These are phyloP conservation scores for Komagataella pseudopastoris DNA, from an alignment of 805 yeast genomes.

Conservation along the genomic window DNA sequence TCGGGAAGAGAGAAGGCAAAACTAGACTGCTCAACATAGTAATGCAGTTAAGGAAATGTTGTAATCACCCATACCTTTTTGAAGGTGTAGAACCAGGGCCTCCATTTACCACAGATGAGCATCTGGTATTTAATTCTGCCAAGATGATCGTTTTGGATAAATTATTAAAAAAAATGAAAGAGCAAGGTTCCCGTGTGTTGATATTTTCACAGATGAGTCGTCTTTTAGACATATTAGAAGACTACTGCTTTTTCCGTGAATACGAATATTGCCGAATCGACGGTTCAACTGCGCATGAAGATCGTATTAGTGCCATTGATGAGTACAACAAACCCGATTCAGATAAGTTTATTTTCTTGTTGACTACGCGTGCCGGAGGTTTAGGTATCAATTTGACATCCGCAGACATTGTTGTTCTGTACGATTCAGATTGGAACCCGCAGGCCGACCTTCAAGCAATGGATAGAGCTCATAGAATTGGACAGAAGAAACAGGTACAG, in stretches of 20 bases:
- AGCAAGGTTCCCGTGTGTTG: slow-evolving; percentile 64
- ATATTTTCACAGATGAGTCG: slow-evolving; percentile 80
- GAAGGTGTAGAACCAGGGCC: slow-evolving; percentile 98
- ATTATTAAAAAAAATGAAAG: slow-evolving; percentile 51
- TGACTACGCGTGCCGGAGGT: slow-evolving; percentile 86
- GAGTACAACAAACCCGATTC: slow-evolving; percentile 77
- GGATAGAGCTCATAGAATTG: slow-evolving; percentile 86
- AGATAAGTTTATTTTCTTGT: slow-evolving; percentile 55
- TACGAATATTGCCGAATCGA: slow-evolving; percentile 69
- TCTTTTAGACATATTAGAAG: slow-evolving; percentile 69
- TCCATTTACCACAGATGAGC: slow-evolving; percentile 78
- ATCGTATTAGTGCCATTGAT: slow-evolving; percentile 67
- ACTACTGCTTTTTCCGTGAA: slow-evolving; percentile 58
- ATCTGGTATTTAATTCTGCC: slow-evolving; percentile 58
- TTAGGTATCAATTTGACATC: slow-evolving; percentile 71
- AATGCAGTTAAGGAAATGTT: slow-evolving; percentile 76
- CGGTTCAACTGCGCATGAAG: slow-evolving; percentile 73
- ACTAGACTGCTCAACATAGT: slow-evolving; percentile 70
- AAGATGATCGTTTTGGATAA: slow-evolving; percentile 63
- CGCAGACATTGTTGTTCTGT: slow-evolving; percentile 68
- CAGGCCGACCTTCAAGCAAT: slow-evolving; percentile 83
- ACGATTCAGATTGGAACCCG: slow-evolving; percentile 82
- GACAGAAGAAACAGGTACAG: slow-evolving; percentile 84
- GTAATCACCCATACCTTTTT: slow-evolving; percentile 90
- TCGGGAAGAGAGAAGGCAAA: slow-evolving; percentile 61